Conservation (phyloP, 164 flowering plant species). For the Umbellularia californica region DNA sequence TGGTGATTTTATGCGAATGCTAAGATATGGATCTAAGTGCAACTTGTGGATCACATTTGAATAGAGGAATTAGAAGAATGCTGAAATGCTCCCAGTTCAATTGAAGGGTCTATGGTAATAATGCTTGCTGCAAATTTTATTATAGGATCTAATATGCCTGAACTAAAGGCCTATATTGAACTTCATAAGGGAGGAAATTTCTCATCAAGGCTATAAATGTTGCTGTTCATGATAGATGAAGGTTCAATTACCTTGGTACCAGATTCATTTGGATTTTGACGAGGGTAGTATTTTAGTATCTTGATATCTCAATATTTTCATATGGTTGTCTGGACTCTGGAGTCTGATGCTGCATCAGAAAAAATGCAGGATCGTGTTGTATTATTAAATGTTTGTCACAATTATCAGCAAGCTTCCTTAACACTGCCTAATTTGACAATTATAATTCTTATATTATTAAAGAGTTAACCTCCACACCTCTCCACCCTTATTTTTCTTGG, state of each 20-base stretch:
- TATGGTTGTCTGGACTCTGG: not conserved
- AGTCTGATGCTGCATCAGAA: not conserved
- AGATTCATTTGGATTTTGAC: not conserved
- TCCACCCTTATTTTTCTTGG: not conserved
- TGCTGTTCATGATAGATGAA: not conserved
- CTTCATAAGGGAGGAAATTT: not conserved
- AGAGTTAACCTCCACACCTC: not conserved
- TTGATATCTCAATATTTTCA: not conserved
- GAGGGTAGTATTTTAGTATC: not conserved
- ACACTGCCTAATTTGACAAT: too few species aligned
- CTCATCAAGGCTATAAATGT: not conserved
- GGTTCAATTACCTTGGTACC: not conserved
- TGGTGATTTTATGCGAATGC: not conserved
- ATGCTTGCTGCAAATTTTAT: too few species aligned
- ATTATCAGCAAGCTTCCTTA: not conserved
- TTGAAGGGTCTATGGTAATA: too few species aligned
- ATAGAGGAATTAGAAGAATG: too few species aligned
- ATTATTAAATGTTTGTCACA: not conserved
- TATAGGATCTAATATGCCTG: not conserved
- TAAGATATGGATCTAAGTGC: not conserved
- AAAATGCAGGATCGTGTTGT: too few species aligned
- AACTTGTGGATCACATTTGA: not conserved
- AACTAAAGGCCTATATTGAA: not conserved
- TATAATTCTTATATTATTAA: not conserved
- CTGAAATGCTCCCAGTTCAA: too few species aligned